Evolutionary conservation across 495 filamentous ascomycete genomes (phyloP), one percentile per base, ranked within the genome.

Genomic region (Astrothelium subdiscretum): DNA sequence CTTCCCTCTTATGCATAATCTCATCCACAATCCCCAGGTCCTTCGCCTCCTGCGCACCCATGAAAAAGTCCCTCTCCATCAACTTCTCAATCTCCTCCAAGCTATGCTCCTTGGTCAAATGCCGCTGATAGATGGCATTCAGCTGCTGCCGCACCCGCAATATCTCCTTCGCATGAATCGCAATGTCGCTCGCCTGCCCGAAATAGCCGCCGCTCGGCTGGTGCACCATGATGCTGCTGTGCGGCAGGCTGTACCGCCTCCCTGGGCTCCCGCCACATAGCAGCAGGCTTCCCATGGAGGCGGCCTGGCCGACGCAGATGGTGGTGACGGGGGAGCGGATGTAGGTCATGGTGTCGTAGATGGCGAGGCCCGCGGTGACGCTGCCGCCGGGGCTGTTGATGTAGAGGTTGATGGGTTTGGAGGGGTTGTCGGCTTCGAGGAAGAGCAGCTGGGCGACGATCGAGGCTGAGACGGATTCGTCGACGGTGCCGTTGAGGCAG

Each of bases 281-380:
- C 0, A 98, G 80, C 24, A 97, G 79, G 1, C 87, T 90, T 58
- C 92, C 94, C 94, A 98, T 98, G 22, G 86, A 90, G 3, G 94
- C 92, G 0, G 94, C 94, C 72, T 95, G 91, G 4, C 94, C 94
- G 26, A 97, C 81, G 72, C 95, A 97, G 65, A 97, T 95, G 2
- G 94, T 98, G 44, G 85, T 87, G 3, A 97, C 90, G 11, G 94
- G 90, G 3, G 88, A 88, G 63, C 84, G 84, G 75, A 98, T 97
- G 76, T 97, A 98, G 63, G 86, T 86, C 92, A 98, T 98, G 58
- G 95, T 97, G 74, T 98, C 94, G 79, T 98, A 98, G 71, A 98
- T 97, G 54, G 94, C 92, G 31, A 98, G 81, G 5, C 94, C 88
- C 0, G 90, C 91, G 59, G 92, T 97, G 42, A 98, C 94, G n/a